Evolutionary conservation across 2,329 filamentous ascomycete genomes (phyloP), one percentile per base, ranked within the genome.

Genomic region (Elsinoe batatas): DNA sequence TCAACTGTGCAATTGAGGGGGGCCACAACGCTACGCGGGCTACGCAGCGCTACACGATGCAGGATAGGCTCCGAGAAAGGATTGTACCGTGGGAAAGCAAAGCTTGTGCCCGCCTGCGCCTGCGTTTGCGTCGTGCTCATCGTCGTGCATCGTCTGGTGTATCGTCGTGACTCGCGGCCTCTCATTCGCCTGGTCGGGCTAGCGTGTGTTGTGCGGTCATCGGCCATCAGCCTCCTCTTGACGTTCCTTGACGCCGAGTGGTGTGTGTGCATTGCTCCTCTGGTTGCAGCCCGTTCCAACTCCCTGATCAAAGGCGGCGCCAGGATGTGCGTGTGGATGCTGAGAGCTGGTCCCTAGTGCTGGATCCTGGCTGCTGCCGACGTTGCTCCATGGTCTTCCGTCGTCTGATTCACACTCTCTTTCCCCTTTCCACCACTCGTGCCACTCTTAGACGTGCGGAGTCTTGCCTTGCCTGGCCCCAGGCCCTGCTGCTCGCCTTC

Each of bases 201-300:
- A 51, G 47, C 47, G 47, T 51, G 47, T 42, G 36, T 37, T 46
- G 53, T 44, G 53, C 40, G 42, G 53, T 46, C 53, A 55, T 55
- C 53, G 53, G 53, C 35, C 53, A 55, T 55, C 53, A 55, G 53
- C 53, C 42, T 55, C 49, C 26, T 55, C 26, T n/a, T 38, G 10
- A 13, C 11, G 18, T 51, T 20, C 30, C 32, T 38, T 35, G 18
- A 22, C 32, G n/a, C 26, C 18, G 38, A 42, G 10, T 37, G 22
- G 22, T 30, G 26, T 30, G 26, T 30, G 26, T 30, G 26, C 26
- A 30, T 30, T 30, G 26, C 4, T 30, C 26, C 7, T 30, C 26
- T 30, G 26, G 26, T 38, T 33, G 18, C 26, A 51, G 44, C 44
- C 44, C 44, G 44, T 49, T 49, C 44, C 44, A 49, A 49, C 26